phyloP scores from a whole-genome alignment of 2,329 filamentous ascomycete species.

The Microdochium paspali region DNA sequence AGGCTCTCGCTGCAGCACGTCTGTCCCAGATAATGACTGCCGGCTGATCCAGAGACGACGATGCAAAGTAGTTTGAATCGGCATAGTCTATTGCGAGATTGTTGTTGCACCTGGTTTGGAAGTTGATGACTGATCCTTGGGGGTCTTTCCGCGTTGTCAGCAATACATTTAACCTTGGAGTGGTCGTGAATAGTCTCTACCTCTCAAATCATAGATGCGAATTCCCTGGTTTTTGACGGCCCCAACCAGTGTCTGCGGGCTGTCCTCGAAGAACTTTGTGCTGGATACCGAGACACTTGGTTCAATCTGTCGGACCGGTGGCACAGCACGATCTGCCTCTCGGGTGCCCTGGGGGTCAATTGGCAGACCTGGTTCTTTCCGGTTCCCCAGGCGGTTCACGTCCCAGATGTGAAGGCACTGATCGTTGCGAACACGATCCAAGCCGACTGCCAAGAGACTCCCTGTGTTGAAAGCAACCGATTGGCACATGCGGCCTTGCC shows the following conservation, averaged over 20 bases:
- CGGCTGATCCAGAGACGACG: slow-evolving; percentile 66
- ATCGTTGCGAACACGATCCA: slow-evolving; percentile 75
- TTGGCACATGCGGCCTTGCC: slow-evolving; percentile 69
- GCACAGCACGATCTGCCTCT: slow-evolving; percentile 37
- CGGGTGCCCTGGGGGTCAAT: slow-evolving; percentile 39
- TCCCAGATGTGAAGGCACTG: slow-evolving; percentile 79
- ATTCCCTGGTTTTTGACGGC: slow-evolving; percentile 69
- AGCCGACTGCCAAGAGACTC: slow-evolving; percentile 65
- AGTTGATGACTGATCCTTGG: slow-evolving; percentile 43
- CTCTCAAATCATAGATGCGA: slow-evolving; percentile 69
- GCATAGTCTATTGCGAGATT: slow-evolving; percentile 70
- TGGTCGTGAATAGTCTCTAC: slow-evolving; percentile 29
- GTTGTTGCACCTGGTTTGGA: slow-evolving; percentile 58
- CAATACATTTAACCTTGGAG: not conserved
- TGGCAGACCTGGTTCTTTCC: slow-evolving; percentile 21
- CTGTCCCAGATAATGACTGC: slow-evolving; percentile 72
- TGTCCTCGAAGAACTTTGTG: slow-evolving; percentile 72
- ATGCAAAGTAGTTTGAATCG: slow-evolving; percentile 78
- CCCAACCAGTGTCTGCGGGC: slow-evolving; percentile 64
- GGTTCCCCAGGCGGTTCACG: slow-evolving; percentile 48
- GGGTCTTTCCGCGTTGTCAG: slow-evolving; percentile 27
- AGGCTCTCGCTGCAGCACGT: slow-evolving; percentile 44
- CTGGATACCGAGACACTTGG: slow-evolving; percentile 69
- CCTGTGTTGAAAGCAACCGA: slow-evolving; percentile 70
- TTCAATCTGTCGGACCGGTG: slow-evolving; percentile 33